Base-by-base conservation (phyloP, 1,284 basidiomycete species). In the Ceratobasidium papillatum region DNA sequence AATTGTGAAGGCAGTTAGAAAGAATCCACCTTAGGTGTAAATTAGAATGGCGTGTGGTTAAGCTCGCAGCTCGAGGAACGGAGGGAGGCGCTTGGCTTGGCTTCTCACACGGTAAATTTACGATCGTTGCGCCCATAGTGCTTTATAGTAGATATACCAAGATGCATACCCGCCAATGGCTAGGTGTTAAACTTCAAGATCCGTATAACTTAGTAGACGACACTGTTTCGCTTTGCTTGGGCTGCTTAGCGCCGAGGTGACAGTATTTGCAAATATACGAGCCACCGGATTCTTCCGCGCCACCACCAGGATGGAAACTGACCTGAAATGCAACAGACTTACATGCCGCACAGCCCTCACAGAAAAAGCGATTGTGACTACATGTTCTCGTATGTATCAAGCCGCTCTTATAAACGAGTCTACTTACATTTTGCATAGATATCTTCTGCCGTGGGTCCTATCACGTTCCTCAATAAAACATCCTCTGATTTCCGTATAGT, bases 351-450 rank as follows among this genome's bases (percentile, higher is more conserved):
- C 86, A 78, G 76, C 84, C 0, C 80, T 94, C 64, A 83, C 84
- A 1, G 92, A 93, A 78, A 94, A 92, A 81, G 92, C 92, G 1
- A 92, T 94, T 19, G 92, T 94, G 36, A 65, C 76, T 61, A 69
- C 75, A 41, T 72, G 59, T 68, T 54, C 68, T 27, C 49, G 61
- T 76, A 62, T 22, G 63, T 71, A 43, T 62, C 25, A 19, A 11
- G 58, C 32, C 22, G 63, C 5, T 34, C 41, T 38, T 56, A 38
- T 56, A 51, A 30, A 38, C 34, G 38, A 11, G 12, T 38, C n/a
- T 3, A 25, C 11, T 61, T n/a, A 61, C 36, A 14, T 38, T 45
- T 88, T 91, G 91, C 81, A 93, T 91, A 75, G 92, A 94, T 84
- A 92, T 94, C 81, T 94, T 94, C 81, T 94, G 92, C 80, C 85